Conservation (phyloP, 768 basidiomycete genomes). For the Clitopilus passeckerianus region DNA sequence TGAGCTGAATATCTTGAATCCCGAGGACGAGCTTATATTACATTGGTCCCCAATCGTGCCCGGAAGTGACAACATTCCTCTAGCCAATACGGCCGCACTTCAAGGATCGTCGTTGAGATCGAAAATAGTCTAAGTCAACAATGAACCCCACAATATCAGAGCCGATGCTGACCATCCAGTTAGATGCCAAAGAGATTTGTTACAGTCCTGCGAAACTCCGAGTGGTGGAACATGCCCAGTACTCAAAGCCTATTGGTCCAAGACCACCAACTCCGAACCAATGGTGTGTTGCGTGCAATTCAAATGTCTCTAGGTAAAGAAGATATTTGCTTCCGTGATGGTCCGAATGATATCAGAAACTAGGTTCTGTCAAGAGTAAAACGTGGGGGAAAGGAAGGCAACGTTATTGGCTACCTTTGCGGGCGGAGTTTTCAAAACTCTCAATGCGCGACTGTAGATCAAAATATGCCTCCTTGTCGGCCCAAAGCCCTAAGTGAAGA, state of each 20-base stretch:
- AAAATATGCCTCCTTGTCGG: too few species aligned
- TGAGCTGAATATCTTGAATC: neutral
- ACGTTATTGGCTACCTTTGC: too few species aligned
- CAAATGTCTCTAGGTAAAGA: neutral
- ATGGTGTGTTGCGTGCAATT: neutral
- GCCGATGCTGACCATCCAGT: neutral
- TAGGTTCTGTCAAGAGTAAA: neutral
- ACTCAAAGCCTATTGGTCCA: too few species aligned
- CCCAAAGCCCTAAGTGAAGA: too few species aligned
- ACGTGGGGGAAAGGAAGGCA: neutral
- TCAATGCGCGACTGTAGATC: too few species aligned
- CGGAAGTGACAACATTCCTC: neutral
- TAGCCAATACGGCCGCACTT: neutral
- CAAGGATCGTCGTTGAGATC: neutral
- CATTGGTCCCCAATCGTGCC: neutral
- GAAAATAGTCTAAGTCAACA: neutral
- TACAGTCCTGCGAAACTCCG: neutral
- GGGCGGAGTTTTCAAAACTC: neutral
- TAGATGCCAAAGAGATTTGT: neutral
- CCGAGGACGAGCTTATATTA: neutral
- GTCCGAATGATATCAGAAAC: neutral
- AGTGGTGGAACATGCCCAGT: neutral
- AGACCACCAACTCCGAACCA: neutral
- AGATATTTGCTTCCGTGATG: neutral
- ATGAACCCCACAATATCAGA: neutral